Base-by-base conservation (phyloP, 352 stramenopile species). In the Globisporangium abappressorium region DNA sequence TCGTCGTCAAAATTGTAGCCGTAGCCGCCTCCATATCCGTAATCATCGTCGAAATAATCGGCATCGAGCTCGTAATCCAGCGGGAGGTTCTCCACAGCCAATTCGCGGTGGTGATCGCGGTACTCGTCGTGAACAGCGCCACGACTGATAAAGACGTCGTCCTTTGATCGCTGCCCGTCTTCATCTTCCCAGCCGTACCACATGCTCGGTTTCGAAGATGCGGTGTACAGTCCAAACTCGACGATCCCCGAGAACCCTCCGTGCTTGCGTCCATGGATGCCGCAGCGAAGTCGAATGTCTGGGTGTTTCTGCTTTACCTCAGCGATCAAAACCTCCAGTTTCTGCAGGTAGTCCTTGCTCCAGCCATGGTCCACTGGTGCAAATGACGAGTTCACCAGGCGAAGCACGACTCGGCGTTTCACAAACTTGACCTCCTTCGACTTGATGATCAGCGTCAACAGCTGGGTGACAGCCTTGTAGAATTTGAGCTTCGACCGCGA, bases 131-230 rank as follows among this genome's bases (percentile, higher is more conserved):
- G 43, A 47, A 53, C 28, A 28, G 28, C 46, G 26, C 46, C 59
- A 20, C 68, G 62, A 14, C 70, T 70, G 1, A 69, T 68, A 57
- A 80, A 79, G 2, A 70, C 54, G 3, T 69, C 33, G 30, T 70
- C 64, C 9, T 43, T 24, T 49, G 20, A 24, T 20, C 53, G 22
- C 38, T 46, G 20, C 5, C 26, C 56, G 28, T 80, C 54, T 22
- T 80, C 71, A 20, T 76, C 66, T 12, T 82, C 71, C 74, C 76
- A 85, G 14, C 72, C 78, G 56, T 81, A 77, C 76, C 74, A 85
- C 8, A 61, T 28, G 51, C 70, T 82, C 9, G 69, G 76, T 20
- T 80, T 70, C 24, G 66, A 64, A 11, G 70, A 51, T 14, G 54
- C 34, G 0, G 78, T 85, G 57, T 78, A 85, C 22, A 85, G 22